phyloP scores from a whole-genome alignment of 176 grass and related monocot genomes.

The Phragmites australis region DNA sequence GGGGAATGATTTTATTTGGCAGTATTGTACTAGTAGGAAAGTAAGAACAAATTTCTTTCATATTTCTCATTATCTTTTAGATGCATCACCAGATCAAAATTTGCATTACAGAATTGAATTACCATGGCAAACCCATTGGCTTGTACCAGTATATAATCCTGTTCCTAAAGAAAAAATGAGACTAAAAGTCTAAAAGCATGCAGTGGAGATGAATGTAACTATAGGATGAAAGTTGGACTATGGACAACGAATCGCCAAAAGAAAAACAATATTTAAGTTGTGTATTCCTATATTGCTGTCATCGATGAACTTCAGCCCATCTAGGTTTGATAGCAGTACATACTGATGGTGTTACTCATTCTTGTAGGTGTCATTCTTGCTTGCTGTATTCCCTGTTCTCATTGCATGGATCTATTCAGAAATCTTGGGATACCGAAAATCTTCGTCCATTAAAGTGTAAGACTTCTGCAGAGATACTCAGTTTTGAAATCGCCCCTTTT shows the following conservation, averaged over 20 bases:
- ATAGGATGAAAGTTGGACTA: background rate
- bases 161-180: background rate
- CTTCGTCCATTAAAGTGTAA: slow-evolving; percentile 59
- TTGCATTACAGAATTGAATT: background rate
- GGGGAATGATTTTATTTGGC: background rate
- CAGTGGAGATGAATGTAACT: background rate
- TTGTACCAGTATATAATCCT: background rate
- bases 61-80: background rate
- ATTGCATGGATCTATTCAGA: slow-evolving; percentile 71
- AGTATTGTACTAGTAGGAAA: background rate
- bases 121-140: background rate
- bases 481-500: background rate
- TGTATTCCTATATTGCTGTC: background rate
- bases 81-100: background rate
- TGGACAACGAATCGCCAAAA: background rate
- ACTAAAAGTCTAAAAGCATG: background rate
- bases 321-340: background rate
- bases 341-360: slow-evolving; percentile 1
- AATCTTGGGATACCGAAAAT: slow-evolving; percentile 57
- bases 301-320: background rate
- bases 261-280: background rate
- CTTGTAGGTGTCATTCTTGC: slow-evolving; percentile 67
- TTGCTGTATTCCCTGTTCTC: slow-evolving; percentile 65
- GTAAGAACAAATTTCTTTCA: background rate
- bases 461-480: slow-evolving; percentile 4